Evolutionary conservation across 1,139 yeast species (phyloP), one percentile per base, ranked within the genome.

Genomic region (Suhomyces ambrosiae): DNA sequence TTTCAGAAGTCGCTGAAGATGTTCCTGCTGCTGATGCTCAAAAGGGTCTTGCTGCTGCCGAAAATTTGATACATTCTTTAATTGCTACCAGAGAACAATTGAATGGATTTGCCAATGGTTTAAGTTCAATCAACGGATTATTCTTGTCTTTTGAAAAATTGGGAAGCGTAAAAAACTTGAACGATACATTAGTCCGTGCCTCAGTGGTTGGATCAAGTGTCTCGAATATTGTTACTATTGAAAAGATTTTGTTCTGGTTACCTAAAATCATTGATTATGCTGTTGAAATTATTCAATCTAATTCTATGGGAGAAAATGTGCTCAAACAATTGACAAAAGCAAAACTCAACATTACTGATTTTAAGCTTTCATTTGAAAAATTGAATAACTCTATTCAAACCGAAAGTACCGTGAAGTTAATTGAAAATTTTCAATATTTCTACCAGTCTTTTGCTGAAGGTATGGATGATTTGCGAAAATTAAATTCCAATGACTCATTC

Each of bases 41-140:
- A 44, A 83, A 82, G 48, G 95, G 89, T 28, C 65, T 88, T 49
- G 88, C 92, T 2, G 81, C 82, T n/a, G 68, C 80, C 7, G 97
- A 92, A 51, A 84, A 87, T 56, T 60, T 88, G 37, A 59, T 88
- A 7, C 78, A 71, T 50, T 71, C 72, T 7, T 63, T 77, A 50
- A 72, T 77, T 25, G 69, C 72, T 7, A 68, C 71, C 18, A 70
- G 86, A 47, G 60, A 61, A 11, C 77, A 82, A 4, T 47, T 82
- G 32, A 47, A 53, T 5, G 57, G 55, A 8, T 54, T 79, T 30
- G 52, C 63, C 7, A 40, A 16, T 6, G 44, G 52, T 2, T 37
- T 53, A n/a, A 27, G 40, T 2, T 33, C 37, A 4, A 32, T 54
- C 21, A 52, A 35, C 4, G 35, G 38, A 6, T 30, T 35, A 8